Conservation (phyloP, 2,329 filamentous ascomycete genomes). For the Parasarocladium wereldwijsianum region DNA sequence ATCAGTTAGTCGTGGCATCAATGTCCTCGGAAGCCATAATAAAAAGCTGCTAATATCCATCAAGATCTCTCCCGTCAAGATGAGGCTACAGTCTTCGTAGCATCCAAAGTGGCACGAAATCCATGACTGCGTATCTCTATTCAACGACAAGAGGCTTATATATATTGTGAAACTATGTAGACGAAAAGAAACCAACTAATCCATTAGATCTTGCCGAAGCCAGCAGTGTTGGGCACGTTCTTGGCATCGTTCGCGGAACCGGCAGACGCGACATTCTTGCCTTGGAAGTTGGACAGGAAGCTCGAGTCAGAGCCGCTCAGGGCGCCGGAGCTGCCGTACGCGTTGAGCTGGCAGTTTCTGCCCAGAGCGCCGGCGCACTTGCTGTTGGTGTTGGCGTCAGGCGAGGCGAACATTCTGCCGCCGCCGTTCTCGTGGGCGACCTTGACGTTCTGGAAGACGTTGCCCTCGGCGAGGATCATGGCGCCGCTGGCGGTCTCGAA, state of each 20-base stretch:
- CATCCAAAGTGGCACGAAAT: too few species aligned
- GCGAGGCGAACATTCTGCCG: constrained; percentile 7
- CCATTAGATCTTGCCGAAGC: constrained; percentile 24
- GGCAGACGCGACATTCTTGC: constrained; percentile 36
- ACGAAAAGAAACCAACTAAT: too few species aligned
- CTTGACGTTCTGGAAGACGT: constrained; percentile 39
- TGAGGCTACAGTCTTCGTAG: too few species aligned
- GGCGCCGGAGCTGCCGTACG: constrained; percentile 24
- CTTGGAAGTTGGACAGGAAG: constrained; percentile 34
- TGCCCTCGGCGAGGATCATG: constrained; percentile 39
- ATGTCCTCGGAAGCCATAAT: too few species aligned
- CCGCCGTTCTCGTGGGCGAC: constrained; percentile 3
- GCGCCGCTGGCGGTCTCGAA: constrained; percentile 33
- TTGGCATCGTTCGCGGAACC: constrained; percentile 18
- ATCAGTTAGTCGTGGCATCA: too few species aligned
- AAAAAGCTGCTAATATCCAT: too few species aligned
- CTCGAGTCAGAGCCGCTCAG: constrained; percentile 26
- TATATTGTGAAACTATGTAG: too few species aligned
- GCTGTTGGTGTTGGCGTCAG: constrained; percentile 10
- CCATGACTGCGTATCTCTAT: too few species aligned
- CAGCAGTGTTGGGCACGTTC: constrained; percentile 24
- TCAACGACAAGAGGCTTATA: too few species aligned
- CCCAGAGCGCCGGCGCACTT: constrained; percentile 4
- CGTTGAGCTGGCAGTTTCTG: constrained; percentile 8
- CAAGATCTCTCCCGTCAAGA: too few species aligned